phyloP scores from a whole-genome alignment of 306 rosid species.

The Acacia crassicarpa region DNA sequence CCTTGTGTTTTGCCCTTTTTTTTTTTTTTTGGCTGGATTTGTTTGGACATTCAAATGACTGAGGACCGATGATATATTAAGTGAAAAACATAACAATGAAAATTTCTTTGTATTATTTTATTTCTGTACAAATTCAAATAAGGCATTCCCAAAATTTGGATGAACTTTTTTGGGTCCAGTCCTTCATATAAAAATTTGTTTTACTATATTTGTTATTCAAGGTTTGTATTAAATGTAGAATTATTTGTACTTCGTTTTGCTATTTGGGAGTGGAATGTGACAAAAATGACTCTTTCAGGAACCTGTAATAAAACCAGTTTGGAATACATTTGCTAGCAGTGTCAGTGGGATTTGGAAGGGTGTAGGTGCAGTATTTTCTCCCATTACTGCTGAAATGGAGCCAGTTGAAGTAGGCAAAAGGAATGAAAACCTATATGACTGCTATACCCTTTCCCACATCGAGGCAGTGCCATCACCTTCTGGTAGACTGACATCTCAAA shows the following conservation, averaged over 20 bases:
- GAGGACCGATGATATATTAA: not conserved
- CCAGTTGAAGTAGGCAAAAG: slow-evolving; percentile 72
- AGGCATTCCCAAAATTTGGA: not conserved
- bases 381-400: slow-evolving; percentile 91
- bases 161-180: slow-evolving; percentile 4
- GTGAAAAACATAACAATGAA: not conserved
- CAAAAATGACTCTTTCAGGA: slow-evolving; percentile 59
- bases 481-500: slow-evolving; percentile 47
- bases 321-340: slow-evolving; percentile 94
- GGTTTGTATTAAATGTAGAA: slow-evolving; percentile 19
- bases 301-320: slow-evolving; percentile 85
- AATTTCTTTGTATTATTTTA: not conserved
- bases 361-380: slow-evolving; percentile 93
- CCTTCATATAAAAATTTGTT: not conserved
- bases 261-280: slow-evolving; percentile 16
- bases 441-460: slow-evolving; percentile 73
- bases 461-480: slow-evolving; percentile 58
- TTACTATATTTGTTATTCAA: not conserved
- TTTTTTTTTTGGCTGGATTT: not conserved
- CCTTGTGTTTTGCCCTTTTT: not conserved
- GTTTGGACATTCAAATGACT: not conserved
- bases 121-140: slow-evolving; percentile 11
- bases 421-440: slow-evolving; percentile 80
- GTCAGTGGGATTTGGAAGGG: slow-evolving; percentile 97
- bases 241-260: slow-evolving; percentile 2